These are phyloP conservation scores for Claviceps sp. DNA, from an alignment of 2,329 filamentous ascomycete genomes.

Conservation along the genomic window DNA sequence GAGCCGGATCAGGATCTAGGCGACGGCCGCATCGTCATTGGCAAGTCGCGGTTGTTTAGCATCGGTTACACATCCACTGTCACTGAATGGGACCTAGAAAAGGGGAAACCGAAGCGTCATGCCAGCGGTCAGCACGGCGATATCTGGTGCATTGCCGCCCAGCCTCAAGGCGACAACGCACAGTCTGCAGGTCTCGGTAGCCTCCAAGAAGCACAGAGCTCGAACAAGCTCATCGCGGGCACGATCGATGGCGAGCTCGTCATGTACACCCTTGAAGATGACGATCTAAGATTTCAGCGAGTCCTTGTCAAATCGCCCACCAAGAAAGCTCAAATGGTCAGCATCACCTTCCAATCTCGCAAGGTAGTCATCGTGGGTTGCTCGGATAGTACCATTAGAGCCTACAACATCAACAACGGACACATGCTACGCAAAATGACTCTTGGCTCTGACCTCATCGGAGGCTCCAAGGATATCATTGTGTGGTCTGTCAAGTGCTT, in stretches of 20 bases:
- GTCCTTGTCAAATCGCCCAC: conserved; percentile 63
- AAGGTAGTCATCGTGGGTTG: conserved; percentile 79
- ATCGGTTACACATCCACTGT: conserved; percentile 87
- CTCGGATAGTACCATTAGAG: conserved; percentile 88
- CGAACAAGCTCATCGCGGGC: conserved; percentile 61
- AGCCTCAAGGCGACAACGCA: conserved; percentile 39
- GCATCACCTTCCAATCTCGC: conserved; percentile 77
- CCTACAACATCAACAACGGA: conserved; percentile 75
- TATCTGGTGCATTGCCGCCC: conserved; percentile 89
- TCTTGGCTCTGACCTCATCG: conserved; percentile 62
- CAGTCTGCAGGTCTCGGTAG: conserved; percentile 4
- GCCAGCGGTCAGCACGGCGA: conserved; percentile 88
- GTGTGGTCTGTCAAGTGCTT: conserved; percentile 90
- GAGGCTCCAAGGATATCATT: conserved; percentile 71
- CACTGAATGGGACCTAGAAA: conserved; percentile 87
- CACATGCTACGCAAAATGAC: conserved; percentile 70
- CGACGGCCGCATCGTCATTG: conserved; percentile 48
- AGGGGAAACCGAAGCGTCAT: conserved; percentile 63
- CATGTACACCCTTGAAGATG: conserved; percentile 73
- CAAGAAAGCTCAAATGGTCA: conserved; percentile 80
- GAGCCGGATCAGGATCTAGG: conserved; percentile 61
- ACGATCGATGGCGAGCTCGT: conserved; percentile 86
- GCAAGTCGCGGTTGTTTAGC: conserved; percentile 79
- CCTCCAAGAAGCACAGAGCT: conserved; percentile 20
- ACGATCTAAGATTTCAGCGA: conserved; percentile 67